phyloP scores from a whole-genome alignment of 768 basidiomycete species.

The Leccinellum luteum region DNA sequence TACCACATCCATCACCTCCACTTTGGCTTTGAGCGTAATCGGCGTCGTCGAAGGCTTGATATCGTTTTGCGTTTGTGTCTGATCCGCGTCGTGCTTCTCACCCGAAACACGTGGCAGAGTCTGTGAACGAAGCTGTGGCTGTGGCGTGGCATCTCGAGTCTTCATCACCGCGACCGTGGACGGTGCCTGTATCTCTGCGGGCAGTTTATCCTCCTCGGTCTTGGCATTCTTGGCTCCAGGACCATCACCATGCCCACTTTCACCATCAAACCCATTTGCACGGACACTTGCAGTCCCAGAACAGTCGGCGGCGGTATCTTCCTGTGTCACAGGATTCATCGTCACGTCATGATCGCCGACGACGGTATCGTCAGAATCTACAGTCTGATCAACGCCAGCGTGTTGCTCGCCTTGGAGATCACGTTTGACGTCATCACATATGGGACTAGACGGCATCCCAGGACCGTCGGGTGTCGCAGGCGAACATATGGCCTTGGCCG shows the following conservation, averaged over 20 bases:
- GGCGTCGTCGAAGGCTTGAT: slow-evolving; percentile 5
- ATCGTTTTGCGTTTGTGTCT: slow-evolving; percentile 8
- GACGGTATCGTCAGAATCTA: neutral
- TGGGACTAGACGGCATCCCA: slow-evolving; percentile 20
- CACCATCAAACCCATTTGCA: slow-evolving; percentile 2
- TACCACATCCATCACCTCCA: slow-evolving; percentile 24
- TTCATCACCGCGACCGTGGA: neutral
- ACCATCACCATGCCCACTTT: neutral
- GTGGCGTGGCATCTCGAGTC: neutral
- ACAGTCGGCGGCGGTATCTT: neutral
- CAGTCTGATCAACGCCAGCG: neutral
- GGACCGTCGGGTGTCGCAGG: slow-evolving; percentile 16
- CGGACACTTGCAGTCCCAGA: neutral
- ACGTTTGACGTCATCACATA: slow-evolving; percentile 8
- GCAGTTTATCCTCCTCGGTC: neutral
- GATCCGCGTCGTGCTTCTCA: slow-evolving; percentile 4
- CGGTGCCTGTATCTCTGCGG: neutral
- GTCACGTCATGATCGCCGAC: slow-evolving; percentile 10
- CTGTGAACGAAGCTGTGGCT: neutral
- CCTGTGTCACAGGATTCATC: slow-evolving; percentile 8
- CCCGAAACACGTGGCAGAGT: neutral
- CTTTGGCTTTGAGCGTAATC: slow-evolving; percentile 20
- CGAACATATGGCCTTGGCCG: slow-evolving; percentile 26
- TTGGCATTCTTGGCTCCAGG: neutral
- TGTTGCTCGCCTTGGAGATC: slow-evolving; percentile 14